Percentiles rank a stretch among this genome's conserved stretches.
These are phyloP conservation scores for Rheum nobile DNA, from an alignment of 148 eudicot genomes.

Conservation along the genomic window DNA sequence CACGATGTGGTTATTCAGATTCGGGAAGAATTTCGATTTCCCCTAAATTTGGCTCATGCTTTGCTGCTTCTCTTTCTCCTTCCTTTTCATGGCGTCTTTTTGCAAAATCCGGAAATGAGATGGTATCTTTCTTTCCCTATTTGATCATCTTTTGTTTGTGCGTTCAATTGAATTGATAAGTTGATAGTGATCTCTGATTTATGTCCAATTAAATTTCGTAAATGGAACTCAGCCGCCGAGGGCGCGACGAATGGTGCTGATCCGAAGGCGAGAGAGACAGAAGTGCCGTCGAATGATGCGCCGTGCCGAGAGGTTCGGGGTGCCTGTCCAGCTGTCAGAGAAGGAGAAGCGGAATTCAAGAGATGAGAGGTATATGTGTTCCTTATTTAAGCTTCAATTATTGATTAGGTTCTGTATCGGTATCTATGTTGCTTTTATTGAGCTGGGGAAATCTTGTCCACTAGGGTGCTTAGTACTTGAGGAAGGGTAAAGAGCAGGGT, in stretches of 20 bases:
- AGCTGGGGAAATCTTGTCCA: too few species aligned
- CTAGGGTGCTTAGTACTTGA: too few species aligned
- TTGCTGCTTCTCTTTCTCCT: too few species aligned
- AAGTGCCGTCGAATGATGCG: slow-evolving; percentile 24
- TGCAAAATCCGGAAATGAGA: background rate
- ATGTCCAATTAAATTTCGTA: background rate
- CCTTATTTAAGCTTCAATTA: too few species aligned
- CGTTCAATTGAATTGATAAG: too few species aligned
- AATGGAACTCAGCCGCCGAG: background rate
- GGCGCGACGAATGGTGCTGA: slow-evolving; percentile 9
- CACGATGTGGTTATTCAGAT: background rate
- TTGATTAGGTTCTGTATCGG: too few species aligned
- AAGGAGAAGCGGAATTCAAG: too few species aligned
- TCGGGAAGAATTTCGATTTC: background rate
- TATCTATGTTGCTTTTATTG: too few species aligned
- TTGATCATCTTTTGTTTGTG: background rate
- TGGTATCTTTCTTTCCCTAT: background rate
- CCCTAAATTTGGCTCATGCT: background rate
- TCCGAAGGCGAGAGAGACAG: slow-evolving; percentile 13
- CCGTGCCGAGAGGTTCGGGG: slow-evolving; percentile 76
- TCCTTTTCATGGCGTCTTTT: too few species aligned
- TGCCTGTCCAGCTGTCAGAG: too few species aligned
- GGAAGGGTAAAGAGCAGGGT: too few species aligned
- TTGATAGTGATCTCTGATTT: background rate
- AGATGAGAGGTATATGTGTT: too few species aligned